Evolutionary conservation across 805 yeast genomes (phyloP).

Genomic region (Candida sakaeoensis): DNA sequence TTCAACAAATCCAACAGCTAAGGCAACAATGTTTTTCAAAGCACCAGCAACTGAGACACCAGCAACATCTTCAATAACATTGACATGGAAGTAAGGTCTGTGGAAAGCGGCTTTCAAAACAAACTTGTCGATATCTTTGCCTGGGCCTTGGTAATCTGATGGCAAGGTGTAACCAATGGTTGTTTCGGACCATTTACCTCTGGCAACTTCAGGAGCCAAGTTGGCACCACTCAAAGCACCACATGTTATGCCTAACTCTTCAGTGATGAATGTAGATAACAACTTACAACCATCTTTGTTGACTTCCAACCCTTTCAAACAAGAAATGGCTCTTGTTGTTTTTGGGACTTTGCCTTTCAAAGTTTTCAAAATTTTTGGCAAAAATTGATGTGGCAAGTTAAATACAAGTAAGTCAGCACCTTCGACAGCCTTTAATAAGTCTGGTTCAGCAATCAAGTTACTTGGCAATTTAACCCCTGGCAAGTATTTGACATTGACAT

Average conservation of each 20-base stretch:
- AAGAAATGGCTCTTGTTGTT: constrained; percentile 40
- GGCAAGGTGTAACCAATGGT: constrained; percentile 42
- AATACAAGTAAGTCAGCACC: constrained; percentile 43
- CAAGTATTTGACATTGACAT: constrained; percentile 43
- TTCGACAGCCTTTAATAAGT: constrained; percentile 32
- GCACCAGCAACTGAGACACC: constrained; percentile 48
- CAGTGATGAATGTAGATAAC: constrained; percentile 41
- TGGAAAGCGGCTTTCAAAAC: constrained; percentile 43
- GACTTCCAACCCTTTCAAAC: constrained; percentile 45
- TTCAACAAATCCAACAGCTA: constrained; percentile 45
- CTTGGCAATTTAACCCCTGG: constrained; percentile 41
- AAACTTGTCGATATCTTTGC: constrained; percentile 37
- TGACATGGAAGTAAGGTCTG: constrained; percentile 45
- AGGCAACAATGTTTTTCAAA: constrained; percentile 43
- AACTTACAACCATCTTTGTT: constrained; percentile 41
- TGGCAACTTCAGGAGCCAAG: constrained; percentile 45
- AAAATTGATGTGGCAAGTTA: constrained; percentile 46
- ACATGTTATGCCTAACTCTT: constrained; percentile 40
- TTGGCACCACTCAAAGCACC: constrained; percentile 49
- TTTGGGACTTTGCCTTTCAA: constrained; percentile 38
- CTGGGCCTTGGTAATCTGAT: constrained; percentile 36
- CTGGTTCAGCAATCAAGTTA: constrained; percentile 40
- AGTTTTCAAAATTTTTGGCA: constrained; percentile 35
- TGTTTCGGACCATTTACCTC: constrained; percentile 46
- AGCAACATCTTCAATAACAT: constrained; percentile 42